Percentiles rank a stretch among this genome's conserved stretches.
These are phyloP conservation scores for Wilcoxina mikolae DNA, from an alignment of 495 filamentous ascomycete genomes.

Conservation along the genomic window DNA sequence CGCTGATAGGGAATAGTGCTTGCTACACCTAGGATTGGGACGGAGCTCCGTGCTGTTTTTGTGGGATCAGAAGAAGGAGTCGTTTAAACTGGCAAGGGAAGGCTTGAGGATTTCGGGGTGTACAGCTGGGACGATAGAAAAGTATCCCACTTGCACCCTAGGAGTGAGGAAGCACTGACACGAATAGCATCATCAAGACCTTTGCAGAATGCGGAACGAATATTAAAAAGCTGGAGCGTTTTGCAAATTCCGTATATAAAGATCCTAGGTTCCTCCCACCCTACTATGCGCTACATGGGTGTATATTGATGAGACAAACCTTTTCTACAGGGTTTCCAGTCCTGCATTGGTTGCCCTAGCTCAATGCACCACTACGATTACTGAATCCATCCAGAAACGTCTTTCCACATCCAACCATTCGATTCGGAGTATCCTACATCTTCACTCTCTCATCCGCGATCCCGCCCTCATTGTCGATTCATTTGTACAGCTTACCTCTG, in stretches of 20 bases:
- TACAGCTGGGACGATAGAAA: conserved; percentile 43
- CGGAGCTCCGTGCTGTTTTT: conserved; percentile 65
- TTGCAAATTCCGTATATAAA: conserved; percentile 35
- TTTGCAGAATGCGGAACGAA: conserved; percentile 47
- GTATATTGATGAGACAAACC: conserved; percentile 10
- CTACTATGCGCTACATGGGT: neutral
- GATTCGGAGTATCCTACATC: conserved; percentile 47
- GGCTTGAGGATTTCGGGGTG: conserved; percentile 54
- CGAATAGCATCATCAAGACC: conserved; percentile 38
- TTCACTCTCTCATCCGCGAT: conserved; percentile 49
- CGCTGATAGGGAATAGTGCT: conserved; percentile 34
- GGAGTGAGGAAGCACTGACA: too few relatives aligned
- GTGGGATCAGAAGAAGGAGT: conserved; percentile 43
- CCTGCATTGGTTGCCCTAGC: conserved; percentile 48
- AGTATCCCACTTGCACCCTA: too few relatives aligned
- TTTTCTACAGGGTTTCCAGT: conserved; percentile 30
- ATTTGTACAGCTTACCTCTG: conserved; percentile 44
- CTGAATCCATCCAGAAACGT: conserved; percentile 42
- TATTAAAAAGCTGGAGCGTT: conserved; percentile 39
- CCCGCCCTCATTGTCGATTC: conserved; percentile 47
- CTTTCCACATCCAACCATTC: conserved; percentile 34
- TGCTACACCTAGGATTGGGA: conserved; percentile 63
- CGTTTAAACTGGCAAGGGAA: conserved; percentile 43
- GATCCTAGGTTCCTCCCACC: conserved; percentile 14
- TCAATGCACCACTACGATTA: conserved; percentile 40